Evolutionary conservation across 371 early-diverging fungal species (phyloP).

Genomic region (Actinomucor elegans): DNA sequence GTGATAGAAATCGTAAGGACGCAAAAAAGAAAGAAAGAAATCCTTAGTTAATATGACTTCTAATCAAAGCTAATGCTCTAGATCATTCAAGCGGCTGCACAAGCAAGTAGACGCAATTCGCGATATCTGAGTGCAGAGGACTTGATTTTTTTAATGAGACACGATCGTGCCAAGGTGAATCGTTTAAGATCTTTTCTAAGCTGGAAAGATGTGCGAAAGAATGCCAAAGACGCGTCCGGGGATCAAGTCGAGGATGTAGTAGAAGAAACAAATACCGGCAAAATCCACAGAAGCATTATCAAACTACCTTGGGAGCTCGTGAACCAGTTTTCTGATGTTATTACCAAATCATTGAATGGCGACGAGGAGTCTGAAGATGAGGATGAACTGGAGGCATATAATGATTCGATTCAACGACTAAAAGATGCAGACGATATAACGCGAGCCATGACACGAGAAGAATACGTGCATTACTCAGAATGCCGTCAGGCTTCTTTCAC

Average conservation of each 20-base stretch:
- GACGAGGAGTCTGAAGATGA: conserved; percentile 84
- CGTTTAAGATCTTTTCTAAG: conserved; percentile 87
- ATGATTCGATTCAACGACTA: conserved; percentile 80
- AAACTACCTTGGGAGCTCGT: conserved; percentile 92
- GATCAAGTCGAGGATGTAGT: conserved; percentile 69
- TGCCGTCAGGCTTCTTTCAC: conserved; percentile 98
- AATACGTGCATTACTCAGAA: conserved; percentile 98
- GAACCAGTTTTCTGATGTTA: conserved; percentile 74
- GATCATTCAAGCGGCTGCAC: conserved; percentile 84
- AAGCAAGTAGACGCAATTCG: conserved; percentile 81
- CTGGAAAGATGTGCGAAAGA: conserved; percentile 96
- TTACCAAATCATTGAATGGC: conserved; percentile 48
- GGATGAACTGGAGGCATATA: conserved; percentile 84
- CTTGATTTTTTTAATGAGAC: conserved; percentile 93
- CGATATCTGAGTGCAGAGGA: conserved; percentile 89
- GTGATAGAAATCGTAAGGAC: conserved; percentile 87
- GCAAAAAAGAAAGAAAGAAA: too few relatives aligned
- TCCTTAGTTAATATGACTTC: too few relatives aligned
- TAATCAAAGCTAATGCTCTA: too few relatives aligned
- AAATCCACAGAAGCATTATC: conserved; percentile 72
- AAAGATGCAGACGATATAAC: conserved; percentile 91
- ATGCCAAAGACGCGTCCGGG: conserved; percentile 75
- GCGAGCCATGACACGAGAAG: conserved; percentile 94
- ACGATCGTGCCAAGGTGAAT: conserved; percentile 91
- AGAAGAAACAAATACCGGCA: conserved; percentile 70